Conservation (phyloP, 495 filamentous ascomycete genomes). For the Aspergillus wentii region DNA sequence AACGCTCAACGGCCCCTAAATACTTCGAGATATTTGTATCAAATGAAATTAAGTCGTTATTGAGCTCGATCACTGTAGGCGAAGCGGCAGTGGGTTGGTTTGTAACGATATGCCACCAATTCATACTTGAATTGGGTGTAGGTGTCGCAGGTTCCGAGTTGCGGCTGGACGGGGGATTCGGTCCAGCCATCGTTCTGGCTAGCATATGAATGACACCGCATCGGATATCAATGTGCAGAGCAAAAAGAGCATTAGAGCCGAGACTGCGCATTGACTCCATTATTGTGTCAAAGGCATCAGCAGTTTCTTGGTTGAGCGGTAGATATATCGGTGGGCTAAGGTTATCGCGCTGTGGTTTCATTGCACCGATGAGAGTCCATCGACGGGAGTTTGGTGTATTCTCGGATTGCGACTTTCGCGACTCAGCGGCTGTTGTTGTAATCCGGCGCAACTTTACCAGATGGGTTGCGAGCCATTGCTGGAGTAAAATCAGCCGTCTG, state of each 20-base stretch:
- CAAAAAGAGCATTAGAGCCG: conserved; percentile 68
- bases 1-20: conserved; percentile 54
- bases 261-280: conserved; percentile 74
- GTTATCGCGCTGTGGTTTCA: conserved; percentile 52
- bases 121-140: conserved; percentile 48
- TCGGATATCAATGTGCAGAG: conserved; percentile 82
- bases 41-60: conserved; percentile 73
- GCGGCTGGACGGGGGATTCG: conserved; percentile 30
- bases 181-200: conserved; percentile 42
- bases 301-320: conserved; percentile 83
- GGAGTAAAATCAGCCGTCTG: conserved; percentile 12
- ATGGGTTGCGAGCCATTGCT: conserved; percentile 88
- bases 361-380: conserved; percentile 69
- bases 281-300: conserved; percentile 77
- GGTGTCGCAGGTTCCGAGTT: conserved; percentile 40
- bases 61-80: conserved; percentile 68
- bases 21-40: conserved; percentile 73
- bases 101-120: conserved; percentile 67
- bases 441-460: conserved; percentile 72
- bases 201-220: conserved; percentile 71
- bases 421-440: conserved; percentile 41
- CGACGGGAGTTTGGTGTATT: conserved; percentile 50
- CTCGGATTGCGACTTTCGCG: conserved; percentile 31
- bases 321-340: conserved; percentile 65
- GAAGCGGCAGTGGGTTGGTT: conserved; percentile 76